Base-by-base conservation (phyloP, 768 basidiomycete species). In the Termitomyces sp. region DNA sequence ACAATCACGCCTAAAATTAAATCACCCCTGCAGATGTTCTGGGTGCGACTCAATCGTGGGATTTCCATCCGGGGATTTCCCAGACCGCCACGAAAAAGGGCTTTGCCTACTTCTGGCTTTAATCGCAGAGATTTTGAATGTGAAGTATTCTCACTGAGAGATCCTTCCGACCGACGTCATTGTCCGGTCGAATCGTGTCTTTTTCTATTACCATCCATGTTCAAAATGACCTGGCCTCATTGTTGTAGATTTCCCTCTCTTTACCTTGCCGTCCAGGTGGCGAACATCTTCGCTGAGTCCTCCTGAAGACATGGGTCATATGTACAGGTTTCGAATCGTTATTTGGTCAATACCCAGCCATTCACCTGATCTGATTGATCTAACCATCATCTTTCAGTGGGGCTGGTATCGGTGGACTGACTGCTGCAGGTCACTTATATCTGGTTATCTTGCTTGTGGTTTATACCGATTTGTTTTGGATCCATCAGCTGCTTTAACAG, bases 371-470 rank as follows among this genome's bases (percentile, higher is more conserved):
- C 49, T 63, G 46, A 31, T 53, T 59, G 59, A 53, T 56, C 59
- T 65, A 37, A 64, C 19, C 58, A 33, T 30, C 45, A 56, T 52
- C 48, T 52, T 54, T 35, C 30, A 82, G 81, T 67, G 81, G 81
- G 10, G 80, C 73, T 56, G 81, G 81, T 3, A 77, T 82, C 53
- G 81, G 77, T 40, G 80, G 80, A 15, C 67, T 80, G 53, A 73
- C 72, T 45, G 66, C 73, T 53, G 78, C 78, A 65, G 67, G 75
- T 73, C 51, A 31, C 61, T 53, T 37, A n/a, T 21, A n/a, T 45
- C 15, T 41, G 15, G 14, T 43, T 5, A 2, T 33, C 19, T 31
- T 38, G 17, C 31, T 54, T 50, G 44, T 37, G 49, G 43, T 53
- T 45, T 37, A 57, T 52, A 59, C 61, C 55, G 44, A 37, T 41